Percentiles rank a stretch among this genome's conserved stretches.
These are phyloP conservation scores for Sugiyamaella xylanicola DNA, from an alignment of 1,139 yeast species.

Conservation along the genomic window DNA sequence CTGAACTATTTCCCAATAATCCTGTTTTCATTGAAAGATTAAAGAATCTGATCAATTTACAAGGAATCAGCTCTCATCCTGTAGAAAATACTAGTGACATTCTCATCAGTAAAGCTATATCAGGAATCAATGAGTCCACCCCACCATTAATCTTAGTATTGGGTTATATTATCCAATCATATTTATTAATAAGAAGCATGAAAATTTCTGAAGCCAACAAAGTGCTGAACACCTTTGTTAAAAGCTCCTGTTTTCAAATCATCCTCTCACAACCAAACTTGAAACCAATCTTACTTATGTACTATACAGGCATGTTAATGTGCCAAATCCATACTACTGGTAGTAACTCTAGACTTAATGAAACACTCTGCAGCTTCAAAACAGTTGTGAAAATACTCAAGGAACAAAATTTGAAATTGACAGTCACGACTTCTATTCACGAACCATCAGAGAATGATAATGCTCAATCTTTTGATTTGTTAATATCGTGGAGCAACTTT, in stretches of 20 bases:
- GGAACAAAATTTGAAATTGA: neutral
- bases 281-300: neutral
- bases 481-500: conserved; percentile 7
- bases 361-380: neutral
- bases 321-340: conserved; percentile 7
- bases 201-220: neutral
- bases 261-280: neutral
- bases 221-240: conserved; percentile 2
- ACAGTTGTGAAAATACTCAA: neutral
- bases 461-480: neutral
- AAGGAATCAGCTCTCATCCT: neutral
- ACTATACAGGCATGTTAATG: conserved; percentile 1
- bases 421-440: neutral
- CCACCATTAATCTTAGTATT: conserved; percentile 4
- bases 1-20: conserved; percentile 12
- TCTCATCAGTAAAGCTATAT: neutral
- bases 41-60: neutral
- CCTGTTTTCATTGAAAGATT: neutral
- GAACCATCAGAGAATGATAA: neutral
- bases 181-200: conserved; percentile 9
- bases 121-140: conserved; percentile 2
- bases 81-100: neutral
- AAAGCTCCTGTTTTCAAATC: neutral
- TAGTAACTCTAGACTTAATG: neutral
- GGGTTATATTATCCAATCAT: conserved; percentile 7